Conservation (phyloP, 129 eudicot genomes). For the Oenanthe sinensis region DNA sequence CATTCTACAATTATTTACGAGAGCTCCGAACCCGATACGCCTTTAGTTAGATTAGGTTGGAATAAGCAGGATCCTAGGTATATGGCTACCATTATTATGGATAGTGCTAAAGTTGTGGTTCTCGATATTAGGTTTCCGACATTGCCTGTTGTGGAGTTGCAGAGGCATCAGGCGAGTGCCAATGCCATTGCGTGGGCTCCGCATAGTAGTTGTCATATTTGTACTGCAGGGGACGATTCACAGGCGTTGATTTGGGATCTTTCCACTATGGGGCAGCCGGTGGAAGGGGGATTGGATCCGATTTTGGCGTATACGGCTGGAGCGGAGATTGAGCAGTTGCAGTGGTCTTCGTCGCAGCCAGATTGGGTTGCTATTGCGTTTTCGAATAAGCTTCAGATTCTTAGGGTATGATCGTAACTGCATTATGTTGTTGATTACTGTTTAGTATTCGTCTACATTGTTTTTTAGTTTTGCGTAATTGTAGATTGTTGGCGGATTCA, state of each 20-base stretch:
- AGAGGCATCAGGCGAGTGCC: constrained; percentile 83
- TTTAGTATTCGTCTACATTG: neutral
- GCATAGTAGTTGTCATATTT: constrained; percentile 85
- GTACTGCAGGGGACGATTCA: constrained; percentile 92
- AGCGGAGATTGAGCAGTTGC: constrained; percentile 94
- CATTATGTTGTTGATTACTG: neutral
- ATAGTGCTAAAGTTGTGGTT: constrained; percentile 88
- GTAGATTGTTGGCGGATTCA: neutral
- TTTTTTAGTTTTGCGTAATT: neutral
- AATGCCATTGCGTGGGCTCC: constrained; percentile 97
- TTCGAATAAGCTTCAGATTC: constrained; percentile 85
- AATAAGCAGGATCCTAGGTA: constrained; percentile 94
- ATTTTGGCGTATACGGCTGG: constrained; percentile 89
- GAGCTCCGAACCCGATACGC: constrained; percentile 87
- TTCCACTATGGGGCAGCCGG: constrained; percentile 92
- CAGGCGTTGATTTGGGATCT: constrained; percentile 96
- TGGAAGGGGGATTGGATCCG: constrained; percentile 95
- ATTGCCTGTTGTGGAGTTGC: constrained; percentile 84
- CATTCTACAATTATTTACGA: constrained; percentile 86
- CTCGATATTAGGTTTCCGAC: constrained; percentile 85
- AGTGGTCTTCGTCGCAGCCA: constrained; percentile 93
- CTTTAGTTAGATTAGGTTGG: constrained; percentile 85
- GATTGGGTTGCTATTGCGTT: constrained; percentile 99
- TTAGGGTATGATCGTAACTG: constrained; percentile 61
- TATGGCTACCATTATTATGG: constrained; percentile 97